These are phyloP conservation scores for Mycena metata DNA, from an alignment of 768 basidiomycete species.

Conservation along the genomic window DNA sequence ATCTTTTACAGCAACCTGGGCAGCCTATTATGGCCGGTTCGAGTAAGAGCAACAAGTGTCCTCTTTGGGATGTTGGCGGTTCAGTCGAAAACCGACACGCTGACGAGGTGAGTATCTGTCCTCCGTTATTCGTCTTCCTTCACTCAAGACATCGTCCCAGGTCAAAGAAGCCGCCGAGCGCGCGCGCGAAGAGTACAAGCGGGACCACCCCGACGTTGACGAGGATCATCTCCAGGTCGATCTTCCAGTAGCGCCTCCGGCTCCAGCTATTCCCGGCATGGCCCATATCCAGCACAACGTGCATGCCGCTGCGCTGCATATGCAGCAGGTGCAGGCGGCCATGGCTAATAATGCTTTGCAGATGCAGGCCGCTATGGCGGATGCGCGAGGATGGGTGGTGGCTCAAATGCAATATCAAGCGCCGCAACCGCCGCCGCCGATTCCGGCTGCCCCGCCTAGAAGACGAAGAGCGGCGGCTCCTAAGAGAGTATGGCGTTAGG, in stretches of 20 bases:
- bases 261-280: slow-evolving; percentile 16
- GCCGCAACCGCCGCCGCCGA: neutral
- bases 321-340: slow-evolving; percentile 12
- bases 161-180: slow-evolving; percentile 76
- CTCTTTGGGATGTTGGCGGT: slow-evolving; percentile 67
- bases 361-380: slow-evolving; percentile 19
- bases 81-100: slow-evolving; percentile 72
- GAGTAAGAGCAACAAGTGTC: slow-evolving; percentile 63
- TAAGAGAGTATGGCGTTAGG: slow-evolving; percentile 17
- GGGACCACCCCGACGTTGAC: slow-evolving; percentile 72
- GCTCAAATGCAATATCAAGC: slow-evolving; percentile 16
- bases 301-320: no score
- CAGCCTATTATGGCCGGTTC: slow-evolving; percentile 24
- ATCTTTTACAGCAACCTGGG: slow-evolving; percentile 25
- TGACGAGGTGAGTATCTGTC: slow-evolving; percentile 64
- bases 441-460: slow-evolving; percentile 19
- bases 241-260: slow-evolving; percentile 59
- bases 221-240: slow-evolving; percentile 76
- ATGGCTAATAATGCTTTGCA: slow-evolving; percentile 12
- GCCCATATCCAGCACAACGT: neutral
- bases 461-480: slow-evolving; percentile 8
- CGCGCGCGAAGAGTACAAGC: slow-evolving; percentile 74
- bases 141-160: slow-evolving; percentile 51
- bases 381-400: slow-evolving; percentile 26
- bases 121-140: neutral